Evolutionary conservation across 106 monocot species (phyloP), one percentile per base, ranked within the genome.

Genomic region (Posidonia australis): DNA sequence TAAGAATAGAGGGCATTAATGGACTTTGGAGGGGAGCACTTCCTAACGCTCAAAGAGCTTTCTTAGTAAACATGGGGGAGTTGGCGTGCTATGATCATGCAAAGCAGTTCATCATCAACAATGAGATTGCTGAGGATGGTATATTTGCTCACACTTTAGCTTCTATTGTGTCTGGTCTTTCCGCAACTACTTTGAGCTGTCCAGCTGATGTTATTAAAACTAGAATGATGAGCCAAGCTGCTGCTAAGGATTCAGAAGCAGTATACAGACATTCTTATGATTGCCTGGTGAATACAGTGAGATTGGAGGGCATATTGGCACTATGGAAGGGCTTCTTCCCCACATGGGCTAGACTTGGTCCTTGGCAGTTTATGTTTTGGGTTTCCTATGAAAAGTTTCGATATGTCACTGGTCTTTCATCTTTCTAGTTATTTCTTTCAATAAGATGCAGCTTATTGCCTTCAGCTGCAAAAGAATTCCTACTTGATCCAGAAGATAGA

Each of bases 341-440:
- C 5, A 93, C 93, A 19, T 93, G 93, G 93, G 89, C 89, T 5
- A 83, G 88, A 62, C 85, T 92, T 1, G 92, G 92, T 11, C 92
- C 88, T 42, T 92, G 92, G 92, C 92, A 92, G 48, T 92, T 88
- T 77, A 78, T 88, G 4, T 92, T 92, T 70, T 88, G 88, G 88
- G 85, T 92, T 77, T 83, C 88, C 23, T 92, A 88, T 65, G 92
- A 92, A 70, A 77, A 68, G 64, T 56, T 88, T 13, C 73, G 92
- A 9, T 53, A 60, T 53, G 65, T 29, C 21, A 70, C 74, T 64
- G 92, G 92, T 44, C 76, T 92, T 60, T 74, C 88, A 41, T 81
- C 92, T 32, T 92, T 92, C 58, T 92, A 62, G 21, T 42, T 19
- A 43, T 9, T 61, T 61, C 61, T 18, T 16, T 42, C 6, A 36